Conservation (phyloP, 2,329 filamentous ascomycete species). For the Diaporthe sp. region DNA sequence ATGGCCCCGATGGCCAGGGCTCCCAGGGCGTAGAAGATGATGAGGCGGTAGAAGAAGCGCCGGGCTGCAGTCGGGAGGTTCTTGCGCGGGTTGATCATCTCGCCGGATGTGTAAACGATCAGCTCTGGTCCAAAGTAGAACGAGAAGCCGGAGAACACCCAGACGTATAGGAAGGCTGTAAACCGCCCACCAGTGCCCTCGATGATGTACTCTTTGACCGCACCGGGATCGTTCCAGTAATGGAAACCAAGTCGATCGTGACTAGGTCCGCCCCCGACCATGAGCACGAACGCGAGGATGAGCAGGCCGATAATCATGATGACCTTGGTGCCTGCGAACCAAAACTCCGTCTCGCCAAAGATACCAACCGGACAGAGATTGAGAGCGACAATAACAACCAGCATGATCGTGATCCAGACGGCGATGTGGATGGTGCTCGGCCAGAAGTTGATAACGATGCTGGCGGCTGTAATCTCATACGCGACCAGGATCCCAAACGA, state of each 20-base stretch:
- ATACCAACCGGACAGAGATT: conserved; percentile 32
- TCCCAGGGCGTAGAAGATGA: conserved; percentile 46
- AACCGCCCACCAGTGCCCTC: conserved; percentile 52
- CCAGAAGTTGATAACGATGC: conserved; percentile 39
- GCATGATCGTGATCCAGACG: conserved; percentile 38
- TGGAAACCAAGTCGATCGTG: conserved; percentile 50
- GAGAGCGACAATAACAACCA: conserved; percentile 36
- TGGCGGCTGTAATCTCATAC: conserved; percentile 38
- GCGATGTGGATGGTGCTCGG: conserved; percentile 33
- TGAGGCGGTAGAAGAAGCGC: conserved; percentile 44
- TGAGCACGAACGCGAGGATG: conserved; percentile 22
- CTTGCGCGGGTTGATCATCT: conserved; percentile 36
- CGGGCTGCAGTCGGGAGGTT: conserved; percentile 36
- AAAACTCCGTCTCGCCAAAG: conserved; percentile 31
- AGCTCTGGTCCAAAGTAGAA: conserved; percentile 36
- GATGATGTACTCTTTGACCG: conserved; percentile 54
- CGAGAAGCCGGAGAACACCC: conserved; percentile 44
- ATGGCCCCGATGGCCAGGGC: conserved; percentile 40
- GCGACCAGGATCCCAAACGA: conserved; percentile 51
- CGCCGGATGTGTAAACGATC: conserved; percentile 34
- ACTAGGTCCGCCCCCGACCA: conserved; percentile 23
- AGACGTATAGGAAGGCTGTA: conserved; percentile 55
- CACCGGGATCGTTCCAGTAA: conserved; percentile 56
- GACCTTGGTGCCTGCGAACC: conserved; percentile 23
- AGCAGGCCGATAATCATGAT: conserved; percentile 27